Conservation (phyloP, 345 rosid genomes). For the Eucalyptus marginata region DNA sequence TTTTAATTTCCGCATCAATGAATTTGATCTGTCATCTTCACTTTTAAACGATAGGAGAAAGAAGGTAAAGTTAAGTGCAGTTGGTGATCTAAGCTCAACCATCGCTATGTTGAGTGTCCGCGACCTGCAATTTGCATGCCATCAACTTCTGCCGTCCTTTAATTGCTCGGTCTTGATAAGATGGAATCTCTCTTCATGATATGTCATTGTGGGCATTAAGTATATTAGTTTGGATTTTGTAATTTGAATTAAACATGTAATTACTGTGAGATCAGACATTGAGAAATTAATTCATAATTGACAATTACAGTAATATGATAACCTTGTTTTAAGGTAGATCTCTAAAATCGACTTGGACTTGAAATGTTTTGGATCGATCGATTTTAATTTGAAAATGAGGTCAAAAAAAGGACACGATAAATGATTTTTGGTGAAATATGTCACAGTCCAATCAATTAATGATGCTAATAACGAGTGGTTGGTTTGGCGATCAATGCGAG, state of each 20-base stretch:
- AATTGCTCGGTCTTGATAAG: neutral
- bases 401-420: neutral
- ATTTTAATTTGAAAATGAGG: neutral
- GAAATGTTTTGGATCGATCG: neutral
- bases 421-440: rapidly evolving
- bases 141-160: neutral
- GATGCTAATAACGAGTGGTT: neutral
- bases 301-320: neutral
- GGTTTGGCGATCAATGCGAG: rapidly evolving
- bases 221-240: neutral
- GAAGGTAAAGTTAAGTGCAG: neutral
- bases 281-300: neutral
- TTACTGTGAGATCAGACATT: neutral
- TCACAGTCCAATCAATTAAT: neutral
- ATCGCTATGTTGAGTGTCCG: neutral
- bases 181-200: neutral
- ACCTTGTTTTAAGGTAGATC: neutral
- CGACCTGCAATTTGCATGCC: neutral
- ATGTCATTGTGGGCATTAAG: neutral
- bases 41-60: neutral
- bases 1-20: neutral
- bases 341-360: too few species aligned
- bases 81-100: neutral
- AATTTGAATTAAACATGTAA: neutral
- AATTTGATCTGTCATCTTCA: neutral